phyloP scores from a whole-genome alignment of 495 filamentous ascomycete species.

The Apodospora peruviana region DNA sequence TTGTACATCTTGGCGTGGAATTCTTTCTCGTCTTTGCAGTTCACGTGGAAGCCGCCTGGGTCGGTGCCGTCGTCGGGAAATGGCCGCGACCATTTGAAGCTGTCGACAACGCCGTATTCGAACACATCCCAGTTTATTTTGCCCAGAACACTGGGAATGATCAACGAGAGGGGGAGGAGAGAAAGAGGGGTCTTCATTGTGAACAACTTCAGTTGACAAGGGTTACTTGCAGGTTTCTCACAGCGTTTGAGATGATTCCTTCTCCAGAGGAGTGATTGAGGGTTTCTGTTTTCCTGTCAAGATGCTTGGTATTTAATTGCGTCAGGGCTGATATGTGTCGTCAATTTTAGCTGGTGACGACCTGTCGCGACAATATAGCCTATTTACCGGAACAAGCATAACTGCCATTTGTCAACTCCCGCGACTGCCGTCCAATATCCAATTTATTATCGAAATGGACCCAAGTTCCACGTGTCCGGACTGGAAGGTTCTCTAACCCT shows the following conservation, averaged over 20 bases:
- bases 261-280: too few species aligned
- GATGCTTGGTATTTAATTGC: too few species aligned
- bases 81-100: conserved; percentile 25
- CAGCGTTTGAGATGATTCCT: not conserved
- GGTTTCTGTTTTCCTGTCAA: too few species aligned
- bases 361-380: not conserved
- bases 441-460: not conserved
- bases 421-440: not conserved
- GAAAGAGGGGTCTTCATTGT: not conserved
- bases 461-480: not conserved
- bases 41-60: conserved; percentile 22
- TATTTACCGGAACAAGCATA: not conserved
- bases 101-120: conserved; percentile 25
- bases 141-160: not conserved
- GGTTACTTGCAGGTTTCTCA: too few species aligned
- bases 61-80: conserved; percentile 28
- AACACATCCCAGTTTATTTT: conserved; percentile 28
- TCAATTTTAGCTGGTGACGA: not conserved
- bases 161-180: not conserved
- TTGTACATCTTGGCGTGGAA: conserved; percentile 29
- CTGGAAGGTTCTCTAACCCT: too few species aligned
- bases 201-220: too few species aligned
- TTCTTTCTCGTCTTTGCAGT: conserved; percentile 17
- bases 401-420: not conserved
- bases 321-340: not conserved